A percentile compares a stretch with the other conserved stretches of the same genome.
Conservation (phyloP, 2,329 filamentous ascomycete genomes). For the Volutella citrinella region DNA sequence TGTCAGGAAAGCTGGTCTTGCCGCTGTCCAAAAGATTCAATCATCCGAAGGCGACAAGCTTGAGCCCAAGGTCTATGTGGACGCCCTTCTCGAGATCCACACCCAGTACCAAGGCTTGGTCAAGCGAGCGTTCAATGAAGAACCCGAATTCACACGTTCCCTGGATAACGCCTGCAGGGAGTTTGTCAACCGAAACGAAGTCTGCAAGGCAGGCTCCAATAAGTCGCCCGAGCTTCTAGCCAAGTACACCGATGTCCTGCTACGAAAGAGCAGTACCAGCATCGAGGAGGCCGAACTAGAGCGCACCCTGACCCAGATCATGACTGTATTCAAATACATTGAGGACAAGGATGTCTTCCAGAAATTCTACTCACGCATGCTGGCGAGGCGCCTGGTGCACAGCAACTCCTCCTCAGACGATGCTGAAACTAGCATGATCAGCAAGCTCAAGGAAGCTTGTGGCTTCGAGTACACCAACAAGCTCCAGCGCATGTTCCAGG, state of each 20-base stretch:
- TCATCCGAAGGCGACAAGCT: constrained; percentile 81
- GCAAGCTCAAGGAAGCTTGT: constrained; percentile 96
- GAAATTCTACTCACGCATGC: constrained; percentile 97
- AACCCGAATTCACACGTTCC: constrained; percentile 94
- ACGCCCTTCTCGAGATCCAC: constrained; percentile 91
- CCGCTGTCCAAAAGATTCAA: constrained; percentile 87
- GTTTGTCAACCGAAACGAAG: constrained; percentile 96
- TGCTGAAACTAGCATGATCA: constrained; percentile 98
- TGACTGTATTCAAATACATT: constrained; percentile 99
- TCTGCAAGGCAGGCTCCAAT: constrained; percentile 90
- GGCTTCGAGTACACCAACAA: constrained; percentile 99
- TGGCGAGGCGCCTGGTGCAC: constrained; percentile 91
- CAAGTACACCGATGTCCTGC: constrained; percentile 88
- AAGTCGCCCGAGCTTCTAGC: constrained; percentile 93
- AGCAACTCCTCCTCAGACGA: constrained; percentile 95
- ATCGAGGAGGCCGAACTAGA: constrained; percentile 94
- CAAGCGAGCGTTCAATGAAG: constrained; percentile 87
- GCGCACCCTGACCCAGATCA: constrained; percentile 83
- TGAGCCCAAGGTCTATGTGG: constrained; percentile 95
- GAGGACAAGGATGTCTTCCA: constrained; percentile 99
- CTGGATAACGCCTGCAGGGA: constrained; percentile 96
- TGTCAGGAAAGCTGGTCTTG: constrained; percentile 83
- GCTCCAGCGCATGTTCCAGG: constrained; percentile 99
- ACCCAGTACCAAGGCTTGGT: constrained; percentile 90
- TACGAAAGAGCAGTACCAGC: constrained; percentile 90